Conservation (phyloP, 257 asterid species). For the Solanum ossicruentum region DNA sequence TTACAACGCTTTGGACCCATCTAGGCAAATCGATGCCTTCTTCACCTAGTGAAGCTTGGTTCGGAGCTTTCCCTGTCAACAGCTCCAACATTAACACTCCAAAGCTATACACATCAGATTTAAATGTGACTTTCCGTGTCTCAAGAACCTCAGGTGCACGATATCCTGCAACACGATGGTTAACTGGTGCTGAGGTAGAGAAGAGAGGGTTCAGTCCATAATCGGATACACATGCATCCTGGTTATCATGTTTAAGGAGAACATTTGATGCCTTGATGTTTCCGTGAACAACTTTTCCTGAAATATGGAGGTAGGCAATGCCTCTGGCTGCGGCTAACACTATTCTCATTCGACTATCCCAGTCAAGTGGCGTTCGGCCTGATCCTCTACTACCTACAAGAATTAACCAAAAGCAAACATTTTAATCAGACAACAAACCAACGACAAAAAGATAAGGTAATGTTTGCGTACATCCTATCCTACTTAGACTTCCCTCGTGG, state of each 20-base stretch:
- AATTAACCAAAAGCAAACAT: neutral
- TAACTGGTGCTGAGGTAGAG: slow-evolving; percentile 42
- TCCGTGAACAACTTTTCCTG: slow-evolving; percentile 68
- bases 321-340: slow-evolving; percentile 79
- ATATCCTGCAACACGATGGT: slow-evolving; percentile 79
- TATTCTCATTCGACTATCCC: slow-evolving; percentile 76
- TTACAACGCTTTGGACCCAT: slow-evolving; percentile 94
- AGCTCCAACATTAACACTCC: slow-evolving; percentile 78
- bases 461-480: neutral
- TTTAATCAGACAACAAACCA: neutral
- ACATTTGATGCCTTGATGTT: slow-evolving; percentile 92
- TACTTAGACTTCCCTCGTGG: neutral
- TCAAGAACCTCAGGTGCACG: slow-evolving; percentile 93
- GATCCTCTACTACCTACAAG: slow-evolving; percentile 88
- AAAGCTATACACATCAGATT: slow-evolving; percentile 82
- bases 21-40: slow-evolving; percentile 93
- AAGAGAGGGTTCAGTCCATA: slow-evolving; percentile 76
- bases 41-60: slow-evolving; percentile 86
- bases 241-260: slow-evolving; percentile 61
- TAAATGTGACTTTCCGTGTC: slow-evolving; percentile 60
- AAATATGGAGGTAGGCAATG: slow-evolving; percentile 60
- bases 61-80: slow-evolving; percentile 86
- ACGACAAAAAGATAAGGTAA: neutral
- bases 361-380: slow-evolving; percentile 90
- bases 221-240: slow-evolving; percentile 60